Evolutionary conservation across 2,329 filamentous ascomycete species (phyloP), one percentile per base, ranked within the genome.

Genomic region (Aspergillus oerlinghausenensis): DNA sequence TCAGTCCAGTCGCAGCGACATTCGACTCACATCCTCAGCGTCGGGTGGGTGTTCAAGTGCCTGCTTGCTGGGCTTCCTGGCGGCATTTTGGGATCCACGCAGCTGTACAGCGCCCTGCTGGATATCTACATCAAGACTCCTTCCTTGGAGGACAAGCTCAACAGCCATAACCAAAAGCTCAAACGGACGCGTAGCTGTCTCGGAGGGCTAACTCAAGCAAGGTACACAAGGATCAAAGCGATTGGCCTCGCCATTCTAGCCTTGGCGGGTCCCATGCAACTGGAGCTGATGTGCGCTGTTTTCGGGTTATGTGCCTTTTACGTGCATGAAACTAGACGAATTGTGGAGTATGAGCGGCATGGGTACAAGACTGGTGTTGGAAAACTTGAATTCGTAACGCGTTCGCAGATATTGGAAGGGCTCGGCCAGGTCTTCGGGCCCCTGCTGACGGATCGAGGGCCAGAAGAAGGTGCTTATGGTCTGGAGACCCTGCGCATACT

Each of bases 221-320:
- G 59, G 10, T 63, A 65, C 9, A 61, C 60, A 4, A 69, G 66
- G 53, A 63, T 68, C 19, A 66, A 69, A 49, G 67, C 72, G n/a
- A 71, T 75, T 14, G 63, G 72, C 1, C 65, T 75, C 25, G 75
- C 73, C 25, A 64, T 76, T 7, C 58, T 74, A 35, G 72, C 71
- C 6, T 57, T 74, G 53, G 71, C 72, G 10, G 68, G 62, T 47
- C 67, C 73, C 38, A 70, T 74, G 67, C 72, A 76, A 54, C 63
- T 74, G 43, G 72, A 73, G 26, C 65, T 77, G 23, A 71, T 76
- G 55, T 77, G 73, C 54, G 70, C 70, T 1, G 68, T 76, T 1
- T 74, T 77, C 55, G 75, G 74, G 6, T 60, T 77, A 11, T 67
- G 74, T 48, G 59, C 67, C 17, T 57, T 68, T 10, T 59, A 75